Conservation (phyloP, 2,329 filamentous ascomycete species). For the Colletotrichum karsti region DNA sequence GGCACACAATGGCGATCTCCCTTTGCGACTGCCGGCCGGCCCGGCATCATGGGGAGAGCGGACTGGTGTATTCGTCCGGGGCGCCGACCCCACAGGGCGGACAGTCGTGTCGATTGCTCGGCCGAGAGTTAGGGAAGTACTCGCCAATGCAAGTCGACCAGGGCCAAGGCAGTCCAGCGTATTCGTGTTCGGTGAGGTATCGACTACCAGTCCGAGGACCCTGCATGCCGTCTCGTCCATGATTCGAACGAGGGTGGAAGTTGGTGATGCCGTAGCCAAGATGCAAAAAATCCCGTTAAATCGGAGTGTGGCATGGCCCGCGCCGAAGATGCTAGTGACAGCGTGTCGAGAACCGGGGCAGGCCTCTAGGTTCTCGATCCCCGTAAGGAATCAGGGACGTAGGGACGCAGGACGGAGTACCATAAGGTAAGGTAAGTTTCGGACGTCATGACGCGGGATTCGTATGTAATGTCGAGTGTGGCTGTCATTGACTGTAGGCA, state of each 20-base stretch:
- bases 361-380: not conserved
- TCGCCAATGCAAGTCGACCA: not conserved
- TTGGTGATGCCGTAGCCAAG: not conserved
- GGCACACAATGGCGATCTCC: slow-evolving; percentile 4
- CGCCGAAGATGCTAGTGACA: not conserved
- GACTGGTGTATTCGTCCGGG: slow-evolving; percentile 10
- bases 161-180: not conserved
- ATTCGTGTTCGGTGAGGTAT: slow-evolving; percentile 14
- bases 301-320: not conserved
- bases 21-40: slow-evolving; percentile 2
- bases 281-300: not conserved
- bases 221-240: not conserved
- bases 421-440: not conserved
- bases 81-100: slow-evolving; percentile 10
- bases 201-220: not conserved
- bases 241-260: not conserved
- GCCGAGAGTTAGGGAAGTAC: slow-evolving; percentile 8
- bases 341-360: not conserved
- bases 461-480: slow-evolving; percentile 11
- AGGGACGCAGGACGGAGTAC: not conserved
- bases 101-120: not conserved
- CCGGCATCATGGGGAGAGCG: slow-evolving; percentile 15
- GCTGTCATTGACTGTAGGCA: slow-evolving; percentile 17
- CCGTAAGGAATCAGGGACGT: not conserved
- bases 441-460: not conserved